phyloP scores from a whole-genome alignment of 345 rosid species.

The Lepidium didymum region DNA sequence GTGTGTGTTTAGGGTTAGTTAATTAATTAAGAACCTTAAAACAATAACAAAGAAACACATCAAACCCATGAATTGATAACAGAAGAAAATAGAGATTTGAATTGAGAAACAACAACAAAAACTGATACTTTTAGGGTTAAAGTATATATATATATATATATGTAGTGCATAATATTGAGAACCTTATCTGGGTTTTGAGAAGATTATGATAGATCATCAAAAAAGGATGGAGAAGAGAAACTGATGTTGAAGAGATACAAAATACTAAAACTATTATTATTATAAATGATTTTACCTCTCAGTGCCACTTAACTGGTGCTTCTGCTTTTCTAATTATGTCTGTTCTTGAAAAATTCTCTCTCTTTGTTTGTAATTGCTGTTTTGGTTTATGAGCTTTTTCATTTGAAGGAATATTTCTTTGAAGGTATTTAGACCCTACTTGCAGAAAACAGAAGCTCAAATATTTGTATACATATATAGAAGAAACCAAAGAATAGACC shows the following conservation, averaged over 20 bases:
- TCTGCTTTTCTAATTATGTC: constrained; percentile 25
- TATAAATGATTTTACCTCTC: background rate
- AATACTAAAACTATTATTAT: background rate
- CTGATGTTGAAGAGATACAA: constrained; percentile 3
- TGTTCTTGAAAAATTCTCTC: constrained; percentile 17
- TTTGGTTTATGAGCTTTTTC: constrained; percentile 13
- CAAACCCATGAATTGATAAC: background rate
- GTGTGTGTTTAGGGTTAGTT: background rate
- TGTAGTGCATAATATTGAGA: background rate
- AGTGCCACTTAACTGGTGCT: constrained; percentile 32
- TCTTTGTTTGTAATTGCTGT: background rate
- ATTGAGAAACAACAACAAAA: background rate
- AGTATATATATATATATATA: too few relatives aligned
- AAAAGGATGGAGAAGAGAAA: background rate
- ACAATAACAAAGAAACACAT: too few relatives aligned
- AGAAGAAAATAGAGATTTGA: background rate
- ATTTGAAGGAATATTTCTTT: too few relatives aligned
- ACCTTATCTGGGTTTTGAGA: constrained; percentile 17
- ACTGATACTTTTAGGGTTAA: background rate
- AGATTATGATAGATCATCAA: constrained; percentile 8
- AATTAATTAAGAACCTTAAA: background rate
- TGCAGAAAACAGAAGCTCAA: constrained; percentile 43
- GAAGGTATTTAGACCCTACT: constrained; percentile 26
- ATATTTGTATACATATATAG: constrained; percentile 33
- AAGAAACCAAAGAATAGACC: constrained; percentile 27